Evolutionary conservation across 345 rosid genomes (phyloP).

Genomic region (Hibiscus syriacus): DNA sequence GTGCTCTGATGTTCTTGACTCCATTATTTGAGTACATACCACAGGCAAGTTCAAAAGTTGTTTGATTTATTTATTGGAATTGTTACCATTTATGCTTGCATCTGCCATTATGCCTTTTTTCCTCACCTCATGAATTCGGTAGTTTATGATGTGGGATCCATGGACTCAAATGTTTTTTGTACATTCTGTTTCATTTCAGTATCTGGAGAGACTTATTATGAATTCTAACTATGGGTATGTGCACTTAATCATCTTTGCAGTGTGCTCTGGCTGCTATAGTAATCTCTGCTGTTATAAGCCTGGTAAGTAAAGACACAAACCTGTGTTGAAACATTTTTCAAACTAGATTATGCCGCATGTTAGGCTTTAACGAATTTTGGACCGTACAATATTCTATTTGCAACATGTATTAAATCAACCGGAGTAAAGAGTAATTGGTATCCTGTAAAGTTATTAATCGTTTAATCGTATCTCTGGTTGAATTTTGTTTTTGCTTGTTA

Average conservation of each 20-base stretch:
- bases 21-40: constrained; percentile 78
- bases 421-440: background rate
- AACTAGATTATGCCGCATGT: background rate
- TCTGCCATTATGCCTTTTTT: no score
- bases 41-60: constrained; percentile 47
- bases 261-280: constrained; percentile 97
- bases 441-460: no score
- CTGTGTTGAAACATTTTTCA: background rate
- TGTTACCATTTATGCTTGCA: background rate
- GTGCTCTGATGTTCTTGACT: constrained; percentile 85
- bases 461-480: background rate
- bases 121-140: background rate
- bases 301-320: constrained; percentile 44
- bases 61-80: background rate
- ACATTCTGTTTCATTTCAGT: background rate
- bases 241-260: constrained; percentile 35
- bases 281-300: constrained; percentile 85
- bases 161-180: background rate
- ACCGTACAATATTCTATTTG: no score
- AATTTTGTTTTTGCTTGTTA: constrained; percentile 11
- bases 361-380: background rate
- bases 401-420: background rate
- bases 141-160: background rate
- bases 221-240: constrained; percentile 21
- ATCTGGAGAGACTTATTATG: background rate